Evolutionary conservation across 2,329 filamentous ascomycete genomes (phyloP).

Genomic region (Rhinocladiella similis): DNA sequence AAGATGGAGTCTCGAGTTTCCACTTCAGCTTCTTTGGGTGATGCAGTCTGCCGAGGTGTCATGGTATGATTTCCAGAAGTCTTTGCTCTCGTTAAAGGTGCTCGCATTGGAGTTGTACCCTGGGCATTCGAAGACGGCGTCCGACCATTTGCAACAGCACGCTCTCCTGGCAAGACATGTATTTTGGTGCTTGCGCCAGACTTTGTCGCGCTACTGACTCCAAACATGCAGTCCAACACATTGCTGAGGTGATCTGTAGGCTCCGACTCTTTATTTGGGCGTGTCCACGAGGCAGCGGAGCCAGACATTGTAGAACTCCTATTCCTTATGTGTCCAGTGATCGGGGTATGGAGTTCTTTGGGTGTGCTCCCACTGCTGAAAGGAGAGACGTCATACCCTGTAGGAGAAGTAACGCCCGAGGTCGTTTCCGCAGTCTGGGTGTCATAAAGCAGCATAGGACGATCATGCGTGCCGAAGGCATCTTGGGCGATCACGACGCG

Average conservation of each 20-base stretch:
- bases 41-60: slow-evolving; percentile 1
- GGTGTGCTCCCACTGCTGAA: slow-evolving; percentile 32
- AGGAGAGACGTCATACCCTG: background rate
- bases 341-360: slow-evolving; percentile 35
- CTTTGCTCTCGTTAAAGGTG: slow-evolving; percentile 13
- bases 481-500: slow-evolving; percentile 50
- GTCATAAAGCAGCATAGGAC: slow-evolving; percentile 47
- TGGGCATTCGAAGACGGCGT: slow-evolving; percentile 16
- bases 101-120: slow-evolving; percentile 22
- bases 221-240: slow-evolving; percentile 61
- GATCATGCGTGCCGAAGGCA: slow-evolving; percentile 48
- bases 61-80: slow-evolving; percentile 23
- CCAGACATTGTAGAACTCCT: slow-evolving; percentile 48
- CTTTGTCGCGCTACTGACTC: slow-evolving; percentile 58
- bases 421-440: slow-evolving; percentile 33
- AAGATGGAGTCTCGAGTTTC: slow-evolving; percentile 52
- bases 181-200: slow-evolving; percentile 61
- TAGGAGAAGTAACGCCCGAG: slow-evolving; percentile 7
- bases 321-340: slow-evolving; percentile 43
- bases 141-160: slow-evolving; percentile 8
- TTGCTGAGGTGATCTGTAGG: slow-evolving; percentile 52
- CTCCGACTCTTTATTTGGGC: slow-evolving; percentile 33
- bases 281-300: slow-evolving; percentile 36
- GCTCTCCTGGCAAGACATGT: slow-evolving; percentile 50
- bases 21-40: slow-evolving; percentile 38